Conservation (phyloP, 176 grass and related monocot genomes). For the bread wheat (Triticum aestivum) region DNA sequence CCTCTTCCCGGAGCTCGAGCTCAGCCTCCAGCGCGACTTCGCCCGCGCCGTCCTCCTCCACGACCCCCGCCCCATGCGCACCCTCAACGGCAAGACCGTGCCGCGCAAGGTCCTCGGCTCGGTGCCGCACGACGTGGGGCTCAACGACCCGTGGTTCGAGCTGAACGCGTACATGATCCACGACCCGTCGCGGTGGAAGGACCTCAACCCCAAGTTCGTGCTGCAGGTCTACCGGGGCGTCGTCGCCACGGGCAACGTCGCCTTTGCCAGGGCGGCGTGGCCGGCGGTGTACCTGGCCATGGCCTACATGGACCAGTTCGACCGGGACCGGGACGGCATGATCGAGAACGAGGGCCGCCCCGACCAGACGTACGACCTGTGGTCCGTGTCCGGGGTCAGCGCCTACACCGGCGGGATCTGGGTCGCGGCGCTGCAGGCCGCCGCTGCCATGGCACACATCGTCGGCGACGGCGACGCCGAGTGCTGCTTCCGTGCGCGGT, state of each 20-base stretch:
- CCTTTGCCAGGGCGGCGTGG: constrained; percentile 60
- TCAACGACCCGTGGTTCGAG: constrained; percentile 73
- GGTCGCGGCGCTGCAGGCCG: constrained; percentile 71
- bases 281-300: constrained; percentile 86
- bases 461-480: constrained; percentile 55
- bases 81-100: constrained; percentile 36
- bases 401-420: constrained; percentile 84
- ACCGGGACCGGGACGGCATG: constrained; percentile 77
- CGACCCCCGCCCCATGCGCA: constrained; percentile 51
- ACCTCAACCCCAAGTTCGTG: constrained; percentile 96
- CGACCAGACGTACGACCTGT: constrained; percentile 85
- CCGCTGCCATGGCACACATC: constrained; percentile 63
- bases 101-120: constrained; percentile 52
- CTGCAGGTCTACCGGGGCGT: constrained; percentile 69
- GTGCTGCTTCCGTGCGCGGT: constrained; percentile 43
- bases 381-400: constrained; percentile 72
- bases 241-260: constrained; percentile 44
- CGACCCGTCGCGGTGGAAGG: constrained; percentile 79
- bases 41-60: constrained; percentile 73
- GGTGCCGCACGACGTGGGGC: constrained; percentile 85
- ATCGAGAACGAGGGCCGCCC: constrained; percentile 83
- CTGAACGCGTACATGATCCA: constrained; percentile 75
- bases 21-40: constrained; percentile 82
- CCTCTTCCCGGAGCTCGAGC: constrained; percentile 74
- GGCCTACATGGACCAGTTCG: constrained; percentile 97